These are phyloP conservation scores for Antarctomyces pellizariae DNA, from an alignment of 495 filamentous ascomycete species.

Conservation along the genomic window DNA sequence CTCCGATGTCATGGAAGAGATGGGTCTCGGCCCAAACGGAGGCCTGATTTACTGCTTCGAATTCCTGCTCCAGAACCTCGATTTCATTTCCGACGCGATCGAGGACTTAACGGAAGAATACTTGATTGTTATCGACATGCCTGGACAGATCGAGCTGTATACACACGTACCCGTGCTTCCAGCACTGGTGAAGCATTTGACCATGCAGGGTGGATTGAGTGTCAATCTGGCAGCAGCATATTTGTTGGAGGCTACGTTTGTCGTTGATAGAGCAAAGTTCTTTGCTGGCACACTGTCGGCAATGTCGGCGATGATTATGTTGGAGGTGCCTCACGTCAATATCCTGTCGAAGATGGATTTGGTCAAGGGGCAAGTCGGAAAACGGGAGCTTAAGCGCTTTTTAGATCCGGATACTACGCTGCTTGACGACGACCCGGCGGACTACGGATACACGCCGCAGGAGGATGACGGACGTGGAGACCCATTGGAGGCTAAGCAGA, in stretches of 20 bases:
- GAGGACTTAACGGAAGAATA: slow-evolving; percentile 83
- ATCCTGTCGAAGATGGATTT: slow-evolving; percentile 95
- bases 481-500: slow-evolving; percentile 27
- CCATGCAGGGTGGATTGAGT: slow-evolving; percentile 54
- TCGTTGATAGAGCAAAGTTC: slow-evolving; percentile 88
- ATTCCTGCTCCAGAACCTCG: slow-evolving; percentile 82
- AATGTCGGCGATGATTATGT: slow-evolving; percentile 97
- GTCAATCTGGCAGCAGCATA: slow-evolving; percentile 89
- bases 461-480: slow-evolving; percentile 15
- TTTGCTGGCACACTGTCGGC: slow-evolving; percentile 87
- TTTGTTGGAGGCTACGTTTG: slow-evolving; percentile 82
- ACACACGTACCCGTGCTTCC: slow-evolving; percentile 89
- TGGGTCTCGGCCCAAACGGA: slow-evolving; percentile 81
- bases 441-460: slow-evolving; percentile 17
- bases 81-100: slow-evolving; percentile 73
- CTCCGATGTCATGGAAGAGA: slow-evolving; percentile 96
- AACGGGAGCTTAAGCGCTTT: slow-evolving; percentile 69
- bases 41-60: slow-evolving; percentile 97
- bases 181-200: slow-evolving; percentile 59
- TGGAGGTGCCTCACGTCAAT: slow-evolving; percentile 88
- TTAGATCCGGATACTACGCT: slow-evolving; percentile 58
- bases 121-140: slow-evolving; percentile 94
- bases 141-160: slow-evolving; percentile 96
- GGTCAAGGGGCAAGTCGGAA: slow-evolving; percentile 57
- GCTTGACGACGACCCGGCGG: slow-evolving; percentile 44